phyloP scores from a whole-genome alignment of 1,139 yeast genomes.

The Yueomyces sp. region DNA sequence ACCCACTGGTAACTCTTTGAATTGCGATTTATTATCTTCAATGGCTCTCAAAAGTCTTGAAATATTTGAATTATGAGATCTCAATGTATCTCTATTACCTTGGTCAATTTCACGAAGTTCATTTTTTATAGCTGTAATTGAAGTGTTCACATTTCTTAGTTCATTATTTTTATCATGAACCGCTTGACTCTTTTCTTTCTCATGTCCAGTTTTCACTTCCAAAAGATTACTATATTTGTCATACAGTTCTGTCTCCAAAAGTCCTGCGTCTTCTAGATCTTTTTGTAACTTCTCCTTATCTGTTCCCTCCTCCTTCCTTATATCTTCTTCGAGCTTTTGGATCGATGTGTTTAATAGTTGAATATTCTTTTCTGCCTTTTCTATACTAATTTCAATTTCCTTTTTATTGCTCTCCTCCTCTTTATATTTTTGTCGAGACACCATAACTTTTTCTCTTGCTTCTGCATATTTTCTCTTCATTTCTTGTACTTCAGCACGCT shows the following conservation, averaged over 20 bases:
- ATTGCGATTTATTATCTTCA: conserved; percentile 17
- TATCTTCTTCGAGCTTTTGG: conserved; percentile 26
- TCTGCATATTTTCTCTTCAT: conserved; percentile 15
- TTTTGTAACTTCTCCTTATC: conserved; percentile 15
- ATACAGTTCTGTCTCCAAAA: conserved; percentile 7
- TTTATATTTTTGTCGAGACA: conserved; percentile 11
- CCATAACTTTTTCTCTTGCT: conserved; percentile 14
- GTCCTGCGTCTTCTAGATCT: conserved; percentile 8
- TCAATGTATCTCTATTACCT: conserved; percentile 15
- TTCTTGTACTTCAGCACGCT: conserved; percentile 14
- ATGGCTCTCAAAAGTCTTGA: conserved; percentile 33
- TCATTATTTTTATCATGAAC: conserved; percentile 7
- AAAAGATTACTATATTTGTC: conserved; percentile 8
- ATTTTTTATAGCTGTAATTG: conserved; percentile 7
- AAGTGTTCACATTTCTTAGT: conserved; percentile 5
- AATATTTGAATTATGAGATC: conserved; percentile 39
- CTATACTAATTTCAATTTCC: conserved; percentile 24
- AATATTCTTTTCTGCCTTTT: conserved; percentile 23
- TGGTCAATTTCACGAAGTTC: conserved; percentile 10
- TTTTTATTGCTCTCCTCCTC: conserved; percentile 15
- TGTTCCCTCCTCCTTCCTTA: conserved; percentile 21
- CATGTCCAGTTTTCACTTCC: conserved; percentile 9
- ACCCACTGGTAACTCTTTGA: conserved; percentile 56
- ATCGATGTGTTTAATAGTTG: conserved; percentile 25
- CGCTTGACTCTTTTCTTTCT: conserved; percentile 8